Conservation (phyloP, 768 basidiomycete species). For the Tricholoma furcatifolium region DNA sequence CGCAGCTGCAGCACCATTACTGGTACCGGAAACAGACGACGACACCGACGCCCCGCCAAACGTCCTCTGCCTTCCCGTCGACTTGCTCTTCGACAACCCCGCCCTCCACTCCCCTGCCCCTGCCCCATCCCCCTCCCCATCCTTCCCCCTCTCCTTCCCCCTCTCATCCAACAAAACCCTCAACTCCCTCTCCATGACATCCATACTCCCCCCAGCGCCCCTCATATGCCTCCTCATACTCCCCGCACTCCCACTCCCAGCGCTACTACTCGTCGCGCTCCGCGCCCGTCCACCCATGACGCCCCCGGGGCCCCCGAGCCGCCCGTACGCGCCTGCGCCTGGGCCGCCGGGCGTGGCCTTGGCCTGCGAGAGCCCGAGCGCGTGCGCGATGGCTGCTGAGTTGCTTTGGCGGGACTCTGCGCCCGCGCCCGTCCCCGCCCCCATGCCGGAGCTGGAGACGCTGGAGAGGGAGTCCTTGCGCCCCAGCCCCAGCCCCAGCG, state of each 20-base stretch:
- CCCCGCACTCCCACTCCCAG: constrained; percentile 26
- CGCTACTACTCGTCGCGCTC: constrained; percentile 8
- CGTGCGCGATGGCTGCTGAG: constrained; percentile 40
- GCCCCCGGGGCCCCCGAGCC: constrained; percentile 38
- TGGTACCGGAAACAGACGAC: no score
- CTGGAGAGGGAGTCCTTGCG: constrained; percentile 14
- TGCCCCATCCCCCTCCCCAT: constrained; percentile 16
- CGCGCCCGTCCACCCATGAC: constrained; percentile 22
- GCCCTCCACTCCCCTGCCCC: constrained; percentile 1
- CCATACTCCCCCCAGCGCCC: constrained; percentile 22
- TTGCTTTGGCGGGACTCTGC: constrained; percentile 25
- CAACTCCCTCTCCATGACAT: constrained; percentile 35
- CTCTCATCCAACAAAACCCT: constrained; percentile 48
- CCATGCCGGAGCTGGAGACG: constrained; percentile 9
- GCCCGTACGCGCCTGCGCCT: constrained; percentile 24
- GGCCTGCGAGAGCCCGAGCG: constrained; percentile 41
- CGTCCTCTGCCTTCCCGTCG: constrained; percentile 26
- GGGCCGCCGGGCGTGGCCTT: constrained; percentile 34
- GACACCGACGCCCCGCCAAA: constrained; percentile 15
- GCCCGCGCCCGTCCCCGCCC: constrained; percentile 5
- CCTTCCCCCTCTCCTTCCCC: constrained; percentile 14
- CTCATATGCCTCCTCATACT: constrained; percentile 32
- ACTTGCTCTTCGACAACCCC: constrained; percentile 32
- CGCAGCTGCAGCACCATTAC: no score
- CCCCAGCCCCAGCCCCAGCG: no score